Evolutionary conservation across 805 yeast species (phyloP).

Genomic region (Starmerella sp.): DNA sequence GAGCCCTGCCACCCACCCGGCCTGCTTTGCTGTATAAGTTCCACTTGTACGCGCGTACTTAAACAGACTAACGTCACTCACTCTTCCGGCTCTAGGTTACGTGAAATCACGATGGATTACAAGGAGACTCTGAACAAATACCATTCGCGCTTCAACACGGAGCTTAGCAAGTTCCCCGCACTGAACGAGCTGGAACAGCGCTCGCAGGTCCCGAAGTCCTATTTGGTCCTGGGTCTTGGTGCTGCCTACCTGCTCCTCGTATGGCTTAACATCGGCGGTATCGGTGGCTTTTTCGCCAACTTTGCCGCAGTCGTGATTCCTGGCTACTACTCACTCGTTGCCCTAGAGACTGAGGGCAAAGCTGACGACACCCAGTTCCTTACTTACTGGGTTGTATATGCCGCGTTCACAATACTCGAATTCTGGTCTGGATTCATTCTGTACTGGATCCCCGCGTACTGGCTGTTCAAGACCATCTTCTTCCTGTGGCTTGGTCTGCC

Average conservation of each 20-base stretch:
- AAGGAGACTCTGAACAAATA: conserved; percentile 5
- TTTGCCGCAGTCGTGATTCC: conserved; percentile 86
- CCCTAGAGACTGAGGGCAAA: conserved; percentile 58
- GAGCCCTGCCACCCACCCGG: background rate
- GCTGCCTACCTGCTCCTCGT: conserved; percentile 62
- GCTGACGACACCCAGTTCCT: conserved; percentile 78
- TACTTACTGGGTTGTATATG: conserved; percentile 98
- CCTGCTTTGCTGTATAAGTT: background rate
- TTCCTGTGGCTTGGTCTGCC: conserved; percentile 85
- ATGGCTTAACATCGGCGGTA: conserved; percentile 83
- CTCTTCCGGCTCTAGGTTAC: background rate
- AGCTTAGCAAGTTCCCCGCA: conserved; percentile 28
- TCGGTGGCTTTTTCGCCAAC: conserved; percentile 89
- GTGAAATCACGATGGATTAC: background rate
- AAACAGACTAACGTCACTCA: too few species aligned
- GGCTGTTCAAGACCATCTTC: conserved; percentile 80
- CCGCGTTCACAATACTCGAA: conserved; percentile 79
- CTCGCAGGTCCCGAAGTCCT: conserved; percentile 60
- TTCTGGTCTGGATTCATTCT: conserved; percentile 90
- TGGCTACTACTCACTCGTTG: conserved; percentile 75
- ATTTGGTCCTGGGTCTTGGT: conserved; percentile 58
- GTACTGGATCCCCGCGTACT: conserved; percentile 95
- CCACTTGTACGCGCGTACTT: background rate
- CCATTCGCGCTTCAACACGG: conserved; percentile 21
- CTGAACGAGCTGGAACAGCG: conserved; percentile 28